These are phyloP conservation scores for Ilex aquifolium DNA, from an alignment of 257 asterid species.

Conservation along the genomic window DNA sequence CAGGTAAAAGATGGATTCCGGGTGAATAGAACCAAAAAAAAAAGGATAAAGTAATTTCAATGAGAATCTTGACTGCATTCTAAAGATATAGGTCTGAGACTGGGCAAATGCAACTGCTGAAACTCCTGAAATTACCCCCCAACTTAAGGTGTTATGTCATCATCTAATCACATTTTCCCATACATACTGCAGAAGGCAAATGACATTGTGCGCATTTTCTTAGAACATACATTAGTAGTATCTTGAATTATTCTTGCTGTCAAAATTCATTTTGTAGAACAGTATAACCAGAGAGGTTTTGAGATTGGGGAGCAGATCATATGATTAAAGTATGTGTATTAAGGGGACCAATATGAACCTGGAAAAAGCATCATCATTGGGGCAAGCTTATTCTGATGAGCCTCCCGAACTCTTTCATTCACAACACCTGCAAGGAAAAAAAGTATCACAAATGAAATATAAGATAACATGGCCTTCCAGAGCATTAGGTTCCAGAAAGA, in stretches of 20 bases:
- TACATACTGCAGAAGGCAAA: background rate
- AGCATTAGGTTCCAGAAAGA: constrained; percentile 6
- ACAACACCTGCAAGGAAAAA: constrained; percentile 61
- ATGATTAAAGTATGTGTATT: background rate
- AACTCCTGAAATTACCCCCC: too few relatives aligned
- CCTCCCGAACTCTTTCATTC: constrained; percentile 77
- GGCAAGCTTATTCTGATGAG: constrained; percentile 66
- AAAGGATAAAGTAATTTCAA: too few relatives aligned
- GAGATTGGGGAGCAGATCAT: background rate
- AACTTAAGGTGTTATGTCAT: too few relatives aligned
- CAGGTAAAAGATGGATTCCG: background rate
- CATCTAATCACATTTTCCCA: background rate
- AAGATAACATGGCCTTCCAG: background rate
- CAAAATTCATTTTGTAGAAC: too few relatives aligned
- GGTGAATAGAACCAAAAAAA: too few relatives aligned
- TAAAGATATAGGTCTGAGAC: too few relatives aligned
- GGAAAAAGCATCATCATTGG: constrained; percentile 98
- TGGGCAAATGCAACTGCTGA: too few relatives aligned
- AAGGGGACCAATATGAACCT: constrained; percentile 40
- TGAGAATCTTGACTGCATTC: too few relatives aligned
- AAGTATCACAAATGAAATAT: constrained; percentile 2
- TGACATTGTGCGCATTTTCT: background rate
- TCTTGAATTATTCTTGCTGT: too few relatives aligned
- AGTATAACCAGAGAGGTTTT: too few relatives aligned
- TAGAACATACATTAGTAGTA: too few relatives aligned